Evolutionary conservation across 106 monocot genomes (phyloP).

Genomic region (Amphibolis antarctica): DNA sequence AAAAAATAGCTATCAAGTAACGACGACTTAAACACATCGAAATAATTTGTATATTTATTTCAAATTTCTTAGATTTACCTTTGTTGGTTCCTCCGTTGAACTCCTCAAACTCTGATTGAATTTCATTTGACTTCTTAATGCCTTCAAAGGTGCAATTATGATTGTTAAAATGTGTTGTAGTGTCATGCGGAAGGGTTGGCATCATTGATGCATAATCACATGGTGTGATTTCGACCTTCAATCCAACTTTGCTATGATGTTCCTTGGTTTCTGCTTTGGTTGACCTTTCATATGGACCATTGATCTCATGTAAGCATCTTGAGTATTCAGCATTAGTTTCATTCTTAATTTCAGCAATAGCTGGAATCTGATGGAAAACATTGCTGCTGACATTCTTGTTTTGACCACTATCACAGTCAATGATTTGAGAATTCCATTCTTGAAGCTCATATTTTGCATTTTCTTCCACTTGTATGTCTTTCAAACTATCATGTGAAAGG

Average conservation of each 20-base stretch:
- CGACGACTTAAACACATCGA: no score
- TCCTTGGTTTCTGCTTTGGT: not conserved
- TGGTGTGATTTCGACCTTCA: not conserved
- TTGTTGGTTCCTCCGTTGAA: no score
- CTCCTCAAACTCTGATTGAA: no score
- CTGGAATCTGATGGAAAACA: not conserved
- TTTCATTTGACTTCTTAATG: no score
- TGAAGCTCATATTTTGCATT: constrained; percentile 1
- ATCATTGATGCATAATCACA: not conserved
- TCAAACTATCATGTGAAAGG: not conserved
- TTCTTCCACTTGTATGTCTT: not conserved
- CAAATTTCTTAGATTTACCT: no score
- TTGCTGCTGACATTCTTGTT: not conserved
- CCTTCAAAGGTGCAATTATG: no score
- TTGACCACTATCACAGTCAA: not conserved
- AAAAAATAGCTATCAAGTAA: no score
- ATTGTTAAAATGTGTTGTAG: not conserved
- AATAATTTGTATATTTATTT: no score
- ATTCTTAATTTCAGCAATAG: not conserved
- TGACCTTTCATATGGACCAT: not conserved
- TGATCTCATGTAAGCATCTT: not conserved
- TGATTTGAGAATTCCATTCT: not conserved
- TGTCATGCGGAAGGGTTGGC: not conserved
- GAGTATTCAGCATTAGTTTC: not conserved
- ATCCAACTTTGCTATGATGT: not conserved